Evolutionary conservation across 208 protist genomes (phyloP).

Genomic region (Tritrichomonas foetus): DNA sequence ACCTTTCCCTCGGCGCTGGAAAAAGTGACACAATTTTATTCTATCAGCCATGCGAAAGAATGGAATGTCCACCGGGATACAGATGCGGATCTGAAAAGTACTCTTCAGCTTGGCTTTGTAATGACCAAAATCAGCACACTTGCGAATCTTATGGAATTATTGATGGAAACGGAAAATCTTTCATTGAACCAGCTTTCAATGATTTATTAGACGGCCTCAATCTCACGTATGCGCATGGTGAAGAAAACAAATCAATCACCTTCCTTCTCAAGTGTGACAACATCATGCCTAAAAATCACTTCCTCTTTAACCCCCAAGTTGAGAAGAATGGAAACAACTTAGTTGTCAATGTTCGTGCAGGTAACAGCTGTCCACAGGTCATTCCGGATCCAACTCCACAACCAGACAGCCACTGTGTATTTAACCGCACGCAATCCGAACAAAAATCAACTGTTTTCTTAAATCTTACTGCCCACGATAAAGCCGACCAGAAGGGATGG

Average conservation of each 20-base stretch:
- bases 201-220: neutral
- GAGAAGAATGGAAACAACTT: neutral
- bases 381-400: neutral
- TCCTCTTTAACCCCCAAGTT: neutral
- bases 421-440: neutral
- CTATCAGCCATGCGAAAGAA: constrained; percentile 13
- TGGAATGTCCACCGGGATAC: neutral
- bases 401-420: neutral
- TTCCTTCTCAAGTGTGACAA: neutral
- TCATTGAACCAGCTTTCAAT: neutral
- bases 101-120: neutral
- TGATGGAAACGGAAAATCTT: neutral
- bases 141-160: neutral
- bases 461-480: neutral
- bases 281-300: neutral
- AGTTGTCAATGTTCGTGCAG: neutral
- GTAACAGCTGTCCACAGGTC: neutral
- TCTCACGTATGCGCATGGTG: neutral
- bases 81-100: neutral
- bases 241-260: neutral
- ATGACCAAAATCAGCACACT: neutral
- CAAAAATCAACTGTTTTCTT: neutral
- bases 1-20: neutral
- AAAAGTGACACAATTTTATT: neutral
- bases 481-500: neutral